Evolutionary conservation across 371 early-diverging fungal species (phyloP).

Genomic region (Gilbertella persicaria): DNA sequence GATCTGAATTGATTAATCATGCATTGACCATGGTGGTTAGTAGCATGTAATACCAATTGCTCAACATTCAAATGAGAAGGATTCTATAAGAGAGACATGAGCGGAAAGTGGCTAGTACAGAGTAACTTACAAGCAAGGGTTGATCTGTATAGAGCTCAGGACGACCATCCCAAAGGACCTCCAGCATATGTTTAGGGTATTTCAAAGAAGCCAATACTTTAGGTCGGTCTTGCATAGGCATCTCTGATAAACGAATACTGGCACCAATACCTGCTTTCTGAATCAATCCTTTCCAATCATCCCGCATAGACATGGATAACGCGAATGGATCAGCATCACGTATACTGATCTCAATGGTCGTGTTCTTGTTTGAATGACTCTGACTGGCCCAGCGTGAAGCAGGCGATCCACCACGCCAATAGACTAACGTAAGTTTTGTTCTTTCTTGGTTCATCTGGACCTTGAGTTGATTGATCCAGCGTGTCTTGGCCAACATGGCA

Average conservation of each 20-base stretch:
- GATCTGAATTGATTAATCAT: conserved; percentile 52
- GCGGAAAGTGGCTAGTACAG: no score
- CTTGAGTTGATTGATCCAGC: conserved; percentile 67
- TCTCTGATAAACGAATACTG: conserved; percentile 30
- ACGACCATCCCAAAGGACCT: conserved; percentile 40
- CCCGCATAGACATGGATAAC: conserved; percentile 40
- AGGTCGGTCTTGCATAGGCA: conserved; percentile 25
- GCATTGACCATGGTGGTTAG: conserved; percentile 49
- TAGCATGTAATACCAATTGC: conserved; percentile 49
- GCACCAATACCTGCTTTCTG: conserved; percentile 51
- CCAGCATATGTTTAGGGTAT: conserved; percentile 42
- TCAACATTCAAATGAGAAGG: conserved; percentile 54
- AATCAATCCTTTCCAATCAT: conserved; percentile 44
- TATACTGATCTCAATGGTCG: conserved; percentile 20
- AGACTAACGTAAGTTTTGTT: conserved; percentile 56
- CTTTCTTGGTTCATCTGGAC: conserved; percentile 61
- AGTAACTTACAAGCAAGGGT: no score
- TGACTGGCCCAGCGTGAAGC: conserved; percentile 47
- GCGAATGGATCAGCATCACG: no score
- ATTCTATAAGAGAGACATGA: conserved; percentile 31
- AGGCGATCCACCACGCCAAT: conserved; percentile 62
- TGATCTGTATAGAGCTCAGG: conserved; percentile 31
- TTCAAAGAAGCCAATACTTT: conserved; percentile 39
- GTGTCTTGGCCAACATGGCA: conserved; percentile 54
- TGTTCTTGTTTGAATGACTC: conserved; percentile 17